Conservation (phyloP, 2,329 filamentous ascomycete genomes). For the Didymosphaeria variabile region DNA sequence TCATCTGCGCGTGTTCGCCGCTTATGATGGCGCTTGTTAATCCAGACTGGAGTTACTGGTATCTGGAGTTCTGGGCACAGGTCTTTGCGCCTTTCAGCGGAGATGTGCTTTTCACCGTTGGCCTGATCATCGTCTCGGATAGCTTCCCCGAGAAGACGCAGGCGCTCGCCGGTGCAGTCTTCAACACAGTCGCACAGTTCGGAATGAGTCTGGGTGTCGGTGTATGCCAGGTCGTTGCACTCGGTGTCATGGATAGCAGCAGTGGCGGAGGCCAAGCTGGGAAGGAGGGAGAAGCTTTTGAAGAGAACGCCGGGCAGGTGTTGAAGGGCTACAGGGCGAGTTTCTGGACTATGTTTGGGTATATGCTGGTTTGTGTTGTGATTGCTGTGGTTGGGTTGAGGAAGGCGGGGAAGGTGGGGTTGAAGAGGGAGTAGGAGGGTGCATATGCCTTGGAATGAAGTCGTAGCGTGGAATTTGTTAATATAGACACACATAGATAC, state of each 20-base stretch:
- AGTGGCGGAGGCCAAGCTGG: not conserved
- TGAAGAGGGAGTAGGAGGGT: conserved; percentile 35
- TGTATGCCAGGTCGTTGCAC: conserved; percentile 9
- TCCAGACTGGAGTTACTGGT: conserved; percentile 63
- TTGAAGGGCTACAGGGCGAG: conserved; percentile 29
- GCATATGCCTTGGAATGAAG: not conserved
- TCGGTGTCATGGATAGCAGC: conserved; percentile 10
- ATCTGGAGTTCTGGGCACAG: conserved; percentile 55
- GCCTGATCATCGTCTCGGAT: conserved; percentile 63
- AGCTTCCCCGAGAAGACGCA: conserved; percentile 66
- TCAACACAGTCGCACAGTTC: conserved; percentile 67
- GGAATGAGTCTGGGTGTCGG: conserved; percentile 43
- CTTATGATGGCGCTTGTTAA: conserved; percentile 65
- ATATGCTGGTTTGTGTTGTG: conserved; percentile 31
- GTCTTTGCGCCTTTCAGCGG: conserved; percentile 54
- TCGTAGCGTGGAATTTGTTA: too few relatives aligned
- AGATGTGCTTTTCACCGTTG: conserved; percentile 66
- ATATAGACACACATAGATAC: too few relatives aligned
- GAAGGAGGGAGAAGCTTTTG: not conserved
- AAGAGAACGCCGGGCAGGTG: conserved; percentile 4
- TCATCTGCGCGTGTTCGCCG: conserved; percentile 57
- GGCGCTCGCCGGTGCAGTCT: conserved; percentile 68
- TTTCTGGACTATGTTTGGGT: conserved; percentile 40
- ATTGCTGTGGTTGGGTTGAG: conserved; percentile 36
- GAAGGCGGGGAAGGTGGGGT: conserved; percentile 35